A percentile compares a stretch with the other conserved stretches of the same genome.
phyloP scores from a whole-genome alignment of 2,329 filamentous ascomycete genomes.

The Calonectria ilicicola region DNA sequence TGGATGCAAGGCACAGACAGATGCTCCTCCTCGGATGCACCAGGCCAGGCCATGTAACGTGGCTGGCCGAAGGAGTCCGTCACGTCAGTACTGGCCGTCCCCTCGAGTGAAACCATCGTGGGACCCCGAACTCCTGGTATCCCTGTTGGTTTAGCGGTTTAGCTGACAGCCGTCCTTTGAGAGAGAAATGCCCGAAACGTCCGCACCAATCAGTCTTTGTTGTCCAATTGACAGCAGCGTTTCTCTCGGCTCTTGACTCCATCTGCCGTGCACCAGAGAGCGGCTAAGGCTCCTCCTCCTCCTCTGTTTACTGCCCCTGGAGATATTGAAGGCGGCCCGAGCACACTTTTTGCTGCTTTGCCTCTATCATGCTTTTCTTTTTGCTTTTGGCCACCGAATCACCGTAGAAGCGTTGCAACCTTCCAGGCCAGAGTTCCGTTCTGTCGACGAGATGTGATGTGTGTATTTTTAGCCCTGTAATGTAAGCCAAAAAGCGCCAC shows the following conservation, averaged over 20 bases:
- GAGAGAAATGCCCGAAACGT: neutral
- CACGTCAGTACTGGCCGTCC: neutral
- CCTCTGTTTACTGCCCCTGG: neutral
- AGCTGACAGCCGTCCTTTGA: neutral
- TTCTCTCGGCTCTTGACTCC: neutral
- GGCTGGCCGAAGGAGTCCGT: neutral
- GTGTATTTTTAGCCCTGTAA: neutral
- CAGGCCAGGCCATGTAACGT: neutral
- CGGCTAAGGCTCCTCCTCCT: neutral
- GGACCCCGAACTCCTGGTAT: neutral
- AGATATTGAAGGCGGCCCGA: slow-evolving; percentile 1
- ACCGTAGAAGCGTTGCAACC: neutral
- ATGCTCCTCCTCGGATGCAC: neutral
- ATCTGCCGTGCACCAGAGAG: neutral
- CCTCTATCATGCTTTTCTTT: neutral
- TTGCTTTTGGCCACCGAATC: neutral
- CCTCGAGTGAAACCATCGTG: slow-evolving; percentile 7
- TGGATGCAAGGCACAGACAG: neutral
- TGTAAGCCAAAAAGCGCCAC: neutral
- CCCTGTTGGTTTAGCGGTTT: neutral
- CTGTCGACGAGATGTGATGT: neutral
- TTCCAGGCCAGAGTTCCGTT: neutral
- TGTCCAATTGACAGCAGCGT: neutral
- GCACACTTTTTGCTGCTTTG: neutral
- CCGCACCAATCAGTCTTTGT: neutral